Base-by-base conservation (phyloP, 2,329 filamentous ascomycete species). In the Fusarium burgessii region DNA sequence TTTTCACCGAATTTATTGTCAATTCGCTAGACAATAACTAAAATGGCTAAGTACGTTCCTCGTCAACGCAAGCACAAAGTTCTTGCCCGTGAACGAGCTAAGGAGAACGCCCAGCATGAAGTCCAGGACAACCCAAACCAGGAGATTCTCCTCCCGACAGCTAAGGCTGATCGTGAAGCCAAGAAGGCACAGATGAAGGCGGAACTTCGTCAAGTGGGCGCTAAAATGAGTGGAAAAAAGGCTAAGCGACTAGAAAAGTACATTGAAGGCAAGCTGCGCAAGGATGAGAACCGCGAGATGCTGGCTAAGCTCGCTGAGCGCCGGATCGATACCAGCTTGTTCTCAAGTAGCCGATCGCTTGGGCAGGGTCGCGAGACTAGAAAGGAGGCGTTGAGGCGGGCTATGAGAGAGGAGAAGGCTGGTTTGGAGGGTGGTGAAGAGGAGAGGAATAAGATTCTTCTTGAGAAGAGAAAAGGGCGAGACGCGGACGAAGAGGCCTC, bases 231-330 rank as follows among this genome's bases (percentile, higher is more conserved):
- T 76, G 84, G 88, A 65, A 90, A 91, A 77, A 91, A 91, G 78
- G 87, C 89, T 9, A 91, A 91, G 81, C 85, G 90, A 3, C 78
- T 91, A 41, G 89, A 91, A 69, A 91, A 91, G 77, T 91, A 91
- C 77, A 90, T 91, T 71, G 95, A 98, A 76, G 96, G 88, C 63
- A 99, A 99, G 86, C 85, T 99, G 47, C 93, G 91, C 80, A 98
- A 97, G 80, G 96, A 99, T 78, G 95, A 98, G 80, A 97, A 93
- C 76, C 86, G 93, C 32, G 92, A 90, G 61, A 84, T 99, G 33
- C 86, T 98, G 74, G 92, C 93, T 78, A 95, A 96, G 78, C 86
- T 99, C 29, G 93, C 93, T 20, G 86, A 89, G 66, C 87, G 89
- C 58, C 94, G 92, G 77, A 88, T 96, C 72, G 95, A 98, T 78